phyloP scores from a whole-genome alignment of 495 filamentous ascomycete genomes.

The Aspergillus carlsbadensis region DNA sequence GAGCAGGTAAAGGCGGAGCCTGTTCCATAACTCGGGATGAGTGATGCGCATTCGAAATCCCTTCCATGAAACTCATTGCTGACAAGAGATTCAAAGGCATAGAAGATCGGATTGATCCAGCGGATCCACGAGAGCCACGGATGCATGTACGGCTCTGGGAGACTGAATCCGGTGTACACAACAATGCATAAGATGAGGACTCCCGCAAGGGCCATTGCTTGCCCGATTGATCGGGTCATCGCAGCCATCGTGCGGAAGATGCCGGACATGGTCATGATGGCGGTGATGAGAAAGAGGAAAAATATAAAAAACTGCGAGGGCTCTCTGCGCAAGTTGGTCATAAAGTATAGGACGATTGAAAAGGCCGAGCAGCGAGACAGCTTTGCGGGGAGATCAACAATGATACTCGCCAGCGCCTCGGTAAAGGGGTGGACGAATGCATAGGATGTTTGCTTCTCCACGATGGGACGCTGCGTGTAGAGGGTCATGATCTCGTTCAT shows the following conservation, averaged over 20 bases:
- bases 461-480: conserved; percentile 55
- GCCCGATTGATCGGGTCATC: conserved; percentile 33
- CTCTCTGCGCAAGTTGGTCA: conserved; percentile 43
- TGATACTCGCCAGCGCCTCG: conserved; percentile 53
- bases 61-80: conserved; percentile 58
- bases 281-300: conserved; percentile 48
- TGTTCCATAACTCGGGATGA: conserved; percentile 43
- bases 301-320: conserved; percentile 53
- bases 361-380: conserved; percentile 40
- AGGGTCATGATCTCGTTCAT: conserved; percentile 60
- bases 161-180: conserved; percentile 43
- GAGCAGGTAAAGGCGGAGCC: conserved; percentile 44
- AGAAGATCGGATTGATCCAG: conserved; percentile 41
- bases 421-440: conserved; percentile 59
- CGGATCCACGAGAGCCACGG: conserved; percentile 47
- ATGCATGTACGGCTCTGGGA: conserved; percentile 43
- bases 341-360: conserved; percentile 53
- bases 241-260: conserved; percentile 46
- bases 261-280: conserved; percentile 44
- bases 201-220: conserved; percentile 44
- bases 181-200: conserved; percentile 41
- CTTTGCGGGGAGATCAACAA: conserved; percentile 54
- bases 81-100: conserved; percentile 39
- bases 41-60: conserved; percentile 40
- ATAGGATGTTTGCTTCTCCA: conserved; percentile 59